phyloP scores from a whole-genome alignment of 176 grass and related monocot genomes.

The Bothriochloa decipiens region DNA sequence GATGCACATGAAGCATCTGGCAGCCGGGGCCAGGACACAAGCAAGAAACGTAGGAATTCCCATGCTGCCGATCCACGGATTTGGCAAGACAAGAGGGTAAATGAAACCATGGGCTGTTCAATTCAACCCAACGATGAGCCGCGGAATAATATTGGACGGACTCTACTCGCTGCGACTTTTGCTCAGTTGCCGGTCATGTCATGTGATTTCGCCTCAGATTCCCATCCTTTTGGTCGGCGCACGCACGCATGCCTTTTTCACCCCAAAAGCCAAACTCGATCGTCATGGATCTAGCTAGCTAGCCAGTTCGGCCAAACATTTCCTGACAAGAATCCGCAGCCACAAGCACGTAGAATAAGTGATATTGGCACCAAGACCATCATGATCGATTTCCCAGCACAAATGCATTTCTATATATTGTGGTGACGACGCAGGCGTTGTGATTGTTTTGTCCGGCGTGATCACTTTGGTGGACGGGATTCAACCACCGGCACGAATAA shows the following conservation, averaged over 20 bases:
- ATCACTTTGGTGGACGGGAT: conserved; percentile 36
- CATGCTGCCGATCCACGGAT: no score
- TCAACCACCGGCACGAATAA: conserved; percentile 31
- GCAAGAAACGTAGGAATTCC: background rate
- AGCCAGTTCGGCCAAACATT: background rate
- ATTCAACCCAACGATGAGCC: background rate
- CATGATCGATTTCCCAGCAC: background rate
- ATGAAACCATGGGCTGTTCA: conserved; percentile 26
- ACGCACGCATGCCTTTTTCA: background rate
- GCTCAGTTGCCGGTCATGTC: background rate
- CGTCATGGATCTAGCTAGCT: background rate
- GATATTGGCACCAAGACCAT: background rate
- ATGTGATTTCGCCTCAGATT: conserved; percentile 43
- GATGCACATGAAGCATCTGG: background rate
- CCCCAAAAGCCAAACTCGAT: background rate
- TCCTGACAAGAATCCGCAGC: conserved; percentile 17
- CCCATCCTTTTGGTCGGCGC: conserved; percentile 38
- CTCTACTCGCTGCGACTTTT: background rate
- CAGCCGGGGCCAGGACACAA: conserved; percentile 16
- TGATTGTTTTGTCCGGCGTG: background rate
- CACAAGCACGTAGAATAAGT: background rate
- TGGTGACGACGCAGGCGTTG: background rate
- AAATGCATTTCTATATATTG: background rate
- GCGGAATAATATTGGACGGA: background rate
- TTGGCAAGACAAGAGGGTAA: background rate